Evolutionary conservation across 164 flowering plant genomes (phyloP).

Genomic region (Piper betle): DNA sequence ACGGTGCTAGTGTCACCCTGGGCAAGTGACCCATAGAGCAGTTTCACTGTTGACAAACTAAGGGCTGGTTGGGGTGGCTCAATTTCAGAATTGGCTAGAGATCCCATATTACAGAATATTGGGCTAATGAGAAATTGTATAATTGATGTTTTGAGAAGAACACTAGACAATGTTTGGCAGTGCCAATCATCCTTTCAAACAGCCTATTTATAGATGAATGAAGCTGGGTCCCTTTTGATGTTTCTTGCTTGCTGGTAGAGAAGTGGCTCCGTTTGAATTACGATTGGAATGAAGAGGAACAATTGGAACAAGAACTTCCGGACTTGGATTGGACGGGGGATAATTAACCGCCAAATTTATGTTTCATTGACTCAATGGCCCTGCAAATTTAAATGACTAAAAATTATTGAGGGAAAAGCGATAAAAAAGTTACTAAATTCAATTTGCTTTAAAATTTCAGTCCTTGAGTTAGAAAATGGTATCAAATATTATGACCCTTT

Average conservation of each 20-base stretch:
- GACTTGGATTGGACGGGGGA: neutral
- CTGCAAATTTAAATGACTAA: too few relatives aligned
- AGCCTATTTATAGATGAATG: neutral
- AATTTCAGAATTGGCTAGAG: neutral
- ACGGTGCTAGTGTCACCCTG: slow-evolving; percentile 19
- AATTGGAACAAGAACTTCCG: neutral
- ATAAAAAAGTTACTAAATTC: too few relatives aligned
- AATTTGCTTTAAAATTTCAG: too few relatives aligned
- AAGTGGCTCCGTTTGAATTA: neutral
- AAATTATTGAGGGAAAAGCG: too few relatives aligned
- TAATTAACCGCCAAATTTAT: neutral
- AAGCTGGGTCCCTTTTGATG: neutral
- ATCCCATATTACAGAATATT: neutral
- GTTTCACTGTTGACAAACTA: slow-evolving; percentile 9
- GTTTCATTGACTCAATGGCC: neutral
- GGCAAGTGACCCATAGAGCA: slow-evolving; percentile 39
- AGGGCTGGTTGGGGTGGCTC: slow-evolving; percentile 13
- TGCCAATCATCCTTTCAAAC: too few relatives aligned
- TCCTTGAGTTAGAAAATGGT: too few relatives aligned
- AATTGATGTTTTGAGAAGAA: too few relatives aligned
- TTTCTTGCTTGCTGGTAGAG: neutral
- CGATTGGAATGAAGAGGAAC: too few relatives aligned
- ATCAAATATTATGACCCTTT: too few relatives aligned
- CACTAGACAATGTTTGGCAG: too few relatives aligned
- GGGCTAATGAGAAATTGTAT: too few relatives aligned